A percentile compares a stretch with the other conserved stretches of the same genome.
These are phyloP conservation scores for Boletus bicolor DNA, from an alignment of 768 basidiomycete species.

Conservation along the genomic window DNA sequence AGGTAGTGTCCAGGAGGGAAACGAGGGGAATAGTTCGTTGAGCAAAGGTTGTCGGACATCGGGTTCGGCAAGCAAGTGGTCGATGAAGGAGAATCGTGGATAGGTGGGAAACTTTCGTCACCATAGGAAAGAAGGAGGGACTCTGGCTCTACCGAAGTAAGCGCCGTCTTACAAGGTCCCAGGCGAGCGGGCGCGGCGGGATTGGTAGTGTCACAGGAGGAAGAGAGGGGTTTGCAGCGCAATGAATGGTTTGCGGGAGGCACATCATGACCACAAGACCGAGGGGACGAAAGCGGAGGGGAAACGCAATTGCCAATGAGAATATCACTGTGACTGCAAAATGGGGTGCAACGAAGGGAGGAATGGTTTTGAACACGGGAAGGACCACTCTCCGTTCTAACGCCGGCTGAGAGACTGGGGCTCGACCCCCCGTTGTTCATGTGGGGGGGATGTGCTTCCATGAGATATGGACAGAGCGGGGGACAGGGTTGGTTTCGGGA, in stretches of 20 bases:
- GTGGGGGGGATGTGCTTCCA: background rate
- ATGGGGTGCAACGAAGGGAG: background rate
- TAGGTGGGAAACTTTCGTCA: constrained; percentile 1
- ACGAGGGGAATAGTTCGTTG: constrained; percentile 39
- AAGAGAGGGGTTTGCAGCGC: background rate
- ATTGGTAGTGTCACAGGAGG: background rate
- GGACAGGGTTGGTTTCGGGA: background rate
- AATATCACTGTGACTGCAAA: background rate
- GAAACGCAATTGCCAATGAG: background rate
- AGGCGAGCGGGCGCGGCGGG: background rate
- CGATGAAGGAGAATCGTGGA: constrained; percentile 1
- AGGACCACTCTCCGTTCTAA: background rate
- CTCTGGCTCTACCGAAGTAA: background rate
- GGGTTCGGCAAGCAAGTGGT: background rate
- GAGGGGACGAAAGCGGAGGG: background rate
- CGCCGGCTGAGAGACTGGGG: background rate
- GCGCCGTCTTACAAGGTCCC: background rate
- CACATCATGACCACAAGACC: background rate
- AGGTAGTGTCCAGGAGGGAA: constrained; percentile 65
- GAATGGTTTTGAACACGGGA: background rate
- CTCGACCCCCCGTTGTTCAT: background rate
- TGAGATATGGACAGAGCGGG: background rate
- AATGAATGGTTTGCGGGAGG: background rate
- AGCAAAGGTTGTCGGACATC: constrained; percentile 12
- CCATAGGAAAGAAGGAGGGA: constrained; percentile 27